phyloP scores from a whole-genome alignment of 208 protist species.

The Tritrichomonas musculus region DNA sequence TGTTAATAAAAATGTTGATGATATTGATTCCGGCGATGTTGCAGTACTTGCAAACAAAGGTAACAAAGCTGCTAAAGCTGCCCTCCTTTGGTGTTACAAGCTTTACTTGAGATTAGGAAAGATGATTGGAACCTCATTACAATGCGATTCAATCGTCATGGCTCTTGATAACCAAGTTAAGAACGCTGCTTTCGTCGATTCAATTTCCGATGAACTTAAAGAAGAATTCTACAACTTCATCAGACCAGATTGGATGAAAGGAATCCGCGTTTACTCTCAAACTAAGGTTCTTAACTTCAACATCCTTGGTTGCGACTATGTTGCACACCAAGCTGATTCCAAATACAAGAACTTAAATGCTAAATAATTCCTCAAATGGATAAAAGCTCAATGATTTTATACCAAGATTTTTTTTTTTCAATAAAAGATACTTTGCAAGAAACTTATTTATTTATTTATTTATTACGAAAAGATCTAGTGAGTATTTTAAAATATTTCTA shows the following conservation, averaged over 20 bases:
- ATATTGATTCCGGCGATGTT: neutral
- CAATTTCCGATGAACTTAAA: neutral
- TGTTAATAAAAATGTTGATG: neutral
- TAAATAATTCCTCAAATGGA: too few species aligned
- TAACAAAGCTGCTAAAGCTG: neutral
- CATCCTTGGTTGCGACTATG: neutral
- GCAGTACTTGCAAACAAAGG: neutral
- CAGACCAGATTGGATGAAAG: neutral
- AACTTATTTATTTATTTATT: too few species aligned
- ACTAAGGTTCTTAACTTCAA: conserved; percentile 12
- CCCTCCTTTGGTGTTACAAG: neutral
- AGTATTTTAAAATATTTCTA: too few species aligned
- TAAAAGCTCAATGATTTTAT: too few species aligned
- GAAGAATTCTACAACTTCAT: neutral
- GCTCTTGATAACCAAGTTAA: conserved; percentile 35
- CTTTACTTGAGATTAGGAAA: neutral
- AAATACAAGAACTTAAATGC: too few species aligned
- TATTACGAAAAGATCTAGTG: too few species aligned
- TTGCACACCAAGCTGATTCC: too few species aligned
- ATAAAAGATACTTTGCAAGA: too few species aligned
- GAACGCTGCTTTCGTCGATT: neutral
- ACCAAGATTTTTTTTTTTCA: too few species aligned
- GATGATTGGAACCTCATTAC: neutral
- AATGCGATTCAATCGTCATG: neutral
- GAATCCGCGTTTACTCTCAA: neutral